phyloP scores from a whole-genome alignment of 2,329 filamentous ascomycete species.

The Phaeosphaeriaceae sp. region DNA sequence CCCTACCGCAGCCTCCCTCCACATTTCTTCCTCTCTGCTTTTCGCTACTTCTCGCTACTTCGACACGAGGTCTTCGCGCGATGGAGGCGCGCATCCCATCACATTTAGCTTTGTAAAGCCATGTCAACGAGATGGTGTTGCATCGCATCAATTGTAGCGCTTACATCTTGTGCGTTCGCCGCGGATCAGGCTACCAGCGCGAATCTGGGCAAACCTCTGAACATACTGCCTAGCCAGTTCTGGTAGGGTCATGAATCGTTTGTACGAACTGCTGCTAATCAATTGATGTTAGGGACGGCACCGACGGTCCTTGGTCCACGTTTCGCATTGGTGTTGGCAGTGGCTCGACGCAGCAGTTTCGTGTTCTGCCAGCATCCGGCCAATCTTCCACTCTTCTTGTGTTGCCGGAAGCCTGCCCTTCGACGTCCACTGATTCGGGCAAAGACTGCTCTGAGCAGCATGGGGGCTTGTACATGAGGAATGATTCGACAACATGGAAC shows the following conservation, averaged over 20 bases:
- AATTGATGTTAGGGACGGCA: slow-evolving; percentile 30
- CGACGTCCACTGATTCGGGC: slow-evolving; percentile 26
- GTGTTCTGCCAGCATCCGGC: slow-evolving; percentile 39
- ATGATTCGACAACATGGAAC: slow-evolving; percentile 43
- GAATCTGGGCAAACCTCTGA: slow-evolving; percentile 23
- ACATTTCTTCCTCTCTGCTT: not conserved
- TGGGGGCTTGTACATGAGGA: slow-evolving; percentile 38
- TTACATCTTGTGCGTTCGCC: not conserved
- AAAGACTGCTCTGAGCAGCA: slow-evolving; percentile 37
- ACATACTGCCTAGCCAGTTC: slow-evolving; percentile 30
- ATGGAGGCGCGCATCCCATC: not conserved
- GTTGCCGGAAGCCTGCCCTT: slow-evolving; percentile 42
- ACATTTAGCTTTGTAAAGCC: not conserved
- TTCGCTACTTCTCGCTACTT: not conserved
- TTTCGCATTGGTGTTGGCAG: slow-evolving; percentile 40
- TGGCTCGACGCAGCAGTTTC: slow-evolving; percentile 32
- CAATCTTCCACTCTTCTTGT: slow-evolving; percentile 47
- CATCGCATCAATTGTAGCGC: not conserved
- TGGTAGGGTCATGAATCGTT: slow-evolving; percentile 19
- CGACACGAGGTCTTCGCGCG: not conserved
- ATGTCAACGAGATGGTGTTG: not conserved
- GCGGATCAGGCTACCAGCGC: slow-evolving; percentile 4
- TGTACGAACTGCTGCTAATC: not conserved
- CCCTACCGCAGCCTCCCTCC: not conserved
- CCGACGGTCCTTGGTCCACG: slow-evolving; percentile 42